Evolutionary conservation across 805 yeast genomes (phyloP).

Genomic region (Jamesozyma spencerorum): DNA sequence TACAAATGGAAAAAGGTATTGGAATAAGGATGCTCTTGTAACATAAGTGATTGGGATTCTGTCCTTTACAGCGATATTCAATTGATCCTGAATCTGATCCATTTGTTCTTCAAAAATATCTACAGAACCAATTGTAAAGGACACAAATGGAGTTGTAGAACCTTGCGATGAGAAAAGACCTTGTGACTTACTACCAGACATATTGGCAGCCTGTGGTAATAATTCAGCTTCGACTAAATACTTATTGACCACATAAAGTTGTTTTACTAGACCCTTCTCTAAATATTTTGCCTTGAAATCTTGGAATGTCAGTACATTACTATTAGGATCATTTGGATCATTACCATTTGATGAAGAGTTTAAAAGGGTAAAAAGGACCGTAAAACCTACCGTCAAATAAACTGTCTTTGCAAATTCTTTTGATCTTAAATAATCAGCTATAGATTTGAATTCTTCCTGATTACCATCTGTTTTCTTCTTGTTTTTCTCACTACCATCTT

Average conservation of each 20-base stretch:
- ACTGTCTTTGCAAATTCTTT: slow-evolving; percentile 35
- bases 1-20: slow-evolving; percentile 56
- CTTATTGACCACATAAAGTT: slow-evolving; percentile 63
- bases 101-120: slow-evolving; percentile 79
- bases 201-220: slow-evolving; percentile 30
- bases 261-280: slow-evolving; percentile 69
- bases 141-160: slow-evolving; percentile 33
- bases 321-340: slow-evolving; percentile 8
- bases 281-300: slow-evolving; percentile 76
- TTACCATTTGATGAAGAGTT: slow-evolving; percentile 17
- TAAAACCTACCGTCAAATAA: slow-evolving; percentile 32
- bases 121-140: slow-evolving; percentile 82
- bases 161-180: background rate
- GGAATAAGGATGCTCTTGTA: slow-evolving; percentile 57
- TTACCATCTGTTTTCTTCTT: slow-evolving; percentile 7
- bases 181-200: background rate
- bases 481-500: slow-evolving; percentile 3
- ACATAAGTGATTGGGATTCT: slow-evolving; percentile 71
- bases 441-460: slow-evolving; percentile 20
- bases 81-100: slow-evolving; percentile 58
- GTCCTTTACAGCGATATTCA: slow-evolving; percentile 57
- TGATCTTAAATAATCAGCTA: slow-evolving; percentile 34
- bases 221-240: slow-evolving; percentile 63
- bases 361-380: slow-evolving; percentile 31
- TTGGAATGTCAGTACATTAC: slow-evolving; percentile 49